A percentile compares a stretch with the other conserved stretches of the same genome.
Conservation (phyloP, 208 protist species). For the Crithidia sp. region DNA sequence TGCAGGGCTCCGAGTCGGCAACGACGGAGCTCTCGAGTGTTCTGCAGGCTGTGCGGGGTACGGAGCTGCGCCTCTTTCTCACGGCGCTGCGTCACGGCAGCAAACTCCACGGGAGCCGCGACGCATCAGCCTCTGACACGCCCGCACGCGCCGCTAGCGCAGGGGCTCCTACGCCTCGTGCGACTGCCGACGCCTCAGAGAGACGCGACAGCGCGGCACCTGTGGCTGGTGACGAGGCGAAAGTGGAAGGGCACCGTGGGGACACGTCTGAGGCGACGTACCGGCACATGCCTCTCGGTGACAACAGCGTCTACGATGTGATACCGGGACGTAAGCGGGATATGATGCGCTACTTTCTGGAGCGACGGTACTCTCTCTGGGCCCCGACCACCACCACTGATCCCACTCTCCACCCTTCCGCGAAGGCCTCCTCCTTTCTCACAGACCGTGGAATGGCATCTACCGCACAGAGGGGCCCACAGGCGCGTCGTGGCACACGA, state of each 20-base stretch:
- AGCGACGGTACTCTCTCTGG: slow-evolving; percentile 36
- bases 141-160: not conserved
- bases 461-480: not conserved
- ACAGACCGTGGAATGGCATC: too few species aligned
- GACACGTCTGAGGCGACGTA: not conserved
- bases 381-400: not conserved
- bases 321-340: slow-evolving; percentile 63
- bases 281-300: slow-evolving; percentile 1
- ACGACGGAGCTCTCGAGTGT: slow-evolving; percentile 25
- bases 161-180: too few species aligned
- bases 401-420: not conserved
- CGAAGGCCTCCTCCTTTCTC: too few species aligned
- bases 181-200: too few species aligned
- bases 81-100: slow-evolving; percentile 22
- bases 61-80: slow-evolving; percentile 37
- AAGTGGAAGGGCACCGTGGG: not conserved
- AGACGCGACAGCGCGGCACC: not conserved
- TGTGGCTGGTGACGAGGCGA: not conserved
- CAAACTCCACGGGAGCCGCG: slow-evolving; percentile 1
- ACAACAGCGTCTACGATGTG: slow-evolving; percentile 20
- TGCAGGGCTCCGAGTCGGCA: not conserved
- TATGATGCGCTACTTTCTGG: slow-evolving; percentile 46
- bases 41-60: slow-evolving; percentile 37
- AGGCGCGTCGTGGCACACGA: not conserved
- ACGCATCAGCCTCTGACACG: not conserved